Evolutionary conservation across 1,284 basidiomycete species (phyloP).

Genomic region (Spongispora temasekensis): DNA sequence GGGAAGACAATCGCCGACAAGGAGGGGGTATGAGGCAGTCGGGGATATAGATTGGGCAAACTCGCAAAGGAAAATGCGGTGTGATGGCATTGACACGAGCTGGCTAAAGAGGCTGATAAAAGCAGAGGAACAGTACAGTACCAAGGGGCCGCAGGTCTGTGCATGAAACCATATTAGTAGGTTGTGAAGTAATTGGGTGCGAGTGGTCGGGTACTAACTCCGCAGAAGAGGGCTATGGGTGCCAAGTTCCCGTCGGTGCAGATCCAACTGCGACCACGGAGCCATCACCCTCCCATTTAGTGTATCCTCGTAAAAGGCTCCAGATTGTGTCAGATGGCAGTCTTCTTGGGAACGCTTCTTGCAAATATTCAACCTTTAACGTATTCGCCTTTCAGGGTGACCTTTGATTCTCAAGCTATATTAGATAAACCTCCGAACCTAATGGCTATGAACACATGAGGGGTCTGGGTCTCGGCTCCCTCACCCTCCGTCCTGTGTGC

Average conservation of each 20-base stretch:
- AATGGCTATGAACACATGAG: conserved; percentile 19
- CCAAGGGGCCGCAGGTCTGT: conserved; percentile 34
- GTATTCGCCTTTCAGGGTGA: conserved; percentile 18
- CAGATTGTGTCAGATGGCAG: conserved; percentile 23
- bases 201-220: conserved; percentile 35
- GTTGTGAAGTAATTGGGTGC: conserved; percentile 33
- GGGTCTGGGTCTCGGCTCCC: conserved; percentile 16
- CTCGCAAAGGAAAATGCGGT: conserved; percentile 31
- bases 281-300: conserved; percentile 13
- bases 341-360: conserved; percentile 14
- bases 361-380: conserved; percentile 22
- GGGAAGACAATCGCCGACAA: conserved; percentile 31
- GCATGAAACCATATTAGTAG: conserved; percentile 37
- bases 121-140: conserved; percentile 16
- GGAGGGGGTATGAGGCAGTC: conserved; percentile 20
- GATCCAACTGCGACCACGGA: conserved; percentile 29
- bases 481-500: conserved; percentile 7
- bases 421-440: conserved; percentile 35
- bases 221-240: conserved; percentile 31
- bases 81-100: conserved; percentile 34
- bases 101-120: conserved; percentile 32
- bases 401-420: conserved; percentile 20
- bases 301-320: conserved; percentile 4
- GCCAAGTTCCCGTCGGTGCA: conserved; percentile 27
- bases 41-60: conserved; percentile 35